Conservation (phyloP, 306 rosid species). For the Medicago ruthenica region DNA sequence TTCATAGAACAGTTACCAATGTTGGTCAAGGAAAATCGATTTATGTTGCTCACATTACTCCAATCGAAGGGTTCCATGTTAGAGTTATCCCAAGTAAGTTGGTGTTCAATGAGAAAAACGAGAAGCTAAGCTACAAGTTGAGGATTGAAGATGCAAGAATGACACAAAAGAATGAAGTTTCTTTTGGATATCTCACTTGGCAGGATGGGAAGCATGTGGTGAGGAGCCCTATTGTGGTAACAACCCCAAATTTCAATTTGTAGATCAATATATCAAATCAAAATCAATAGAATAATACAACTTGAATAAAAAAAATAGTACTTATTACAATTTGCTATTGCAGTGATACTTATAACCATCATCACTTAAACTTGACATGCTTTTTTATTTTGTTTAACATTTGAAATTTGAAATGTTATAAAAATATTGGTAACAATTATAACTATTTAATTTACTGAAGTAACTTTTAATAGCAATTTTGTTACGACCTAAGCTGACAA, state of each 20-base stretch:
- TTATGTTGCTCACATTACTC: constrained; percentile 53
- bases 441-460: no score
- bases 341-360: no score
- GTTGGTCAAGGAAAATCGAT: constrained; percentile 54
- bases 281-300: neutral
- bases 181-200: neutral
- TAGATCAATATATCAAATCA: neutral
- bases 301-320: neutral
- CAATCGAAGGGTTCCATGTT: constrained; percentile 47
- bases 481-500: no score
- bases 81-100: constrained; percentile 50
- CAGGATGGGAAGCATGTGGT: neutral
- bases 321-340: no score
- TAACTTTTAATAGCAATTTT: no score
- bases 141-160: constrained; percentile 48
- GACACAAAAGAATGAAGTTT: neutral
- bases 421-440: no score
- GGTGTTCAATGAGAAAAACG: constrained; percentile 51
- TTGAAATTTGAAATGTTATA: neutral
- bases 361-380: no score
- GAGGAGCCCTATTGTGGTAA: neutral
- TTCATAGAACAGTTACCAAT: constrained; percentile 62
- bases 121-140: constrained; percentile 55
- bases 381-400: neutral
- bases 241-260: neutral